phyloP scores from a whole-genome alignment of 2,329 filamentous ascomycete species.

The Aspergillus felis region DNA sequence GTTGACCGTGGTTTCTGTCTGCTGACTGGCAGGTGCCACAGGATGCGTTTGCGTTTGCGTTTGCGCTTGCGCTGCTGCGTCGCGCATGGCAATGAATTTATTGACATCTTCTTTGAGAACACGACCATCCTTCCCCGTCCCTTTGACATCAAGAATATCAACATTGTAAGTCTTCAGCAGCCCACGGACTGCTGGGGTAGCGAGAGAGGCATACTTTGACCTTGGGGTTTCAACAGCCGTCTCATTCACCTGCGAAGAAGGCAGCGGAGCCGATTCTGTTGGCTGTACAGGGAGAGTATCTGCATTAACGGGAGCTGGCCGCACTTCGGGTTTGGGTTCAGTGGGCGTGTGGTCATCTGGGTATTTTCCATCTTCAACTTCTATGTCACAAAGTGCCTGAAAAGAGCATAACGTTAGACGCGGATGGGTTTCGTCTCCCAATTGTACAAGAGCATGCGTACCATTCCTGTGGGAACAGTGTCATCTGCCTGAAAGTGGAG shows the following conservation, averaged over 20 bases:
- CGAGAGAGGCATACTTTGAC: conserved; percentile 69
- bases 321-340: conserved; percentile 22
- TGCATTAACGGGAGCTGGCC: conserved; percentile 13
- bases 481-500: conserved; percentile 93
- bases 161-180: conserved; percentile 75
- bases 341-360: conserved; percentile 50
- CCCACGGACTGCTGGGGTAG: conserved; percentile 89
- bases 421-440: no score
- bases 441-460: conserved; percentile 20
- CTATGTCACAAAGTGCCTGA: conserved; percentile 86
- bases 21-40: conserved; percentile 41
- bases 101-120: conserved; percentile 91
- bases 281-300: conserved; percentile 16
- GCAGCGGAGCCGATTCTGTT: conserved; percentile 1
- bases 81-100: conserved; percentile 58
- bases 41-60: conserved; percentile 18
- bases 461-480: conserved; percentile 86
- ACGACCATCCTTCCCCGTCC: conserved; percentile 85
- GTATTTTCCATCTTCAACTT: conserved; percentile 75
- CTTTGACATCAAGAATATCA: conserved; percentile 71
- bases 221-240: conserved; percentile 11
- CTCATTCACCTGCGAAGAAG: conserved; percentile 6
- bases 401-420: conserved; percentile 8
- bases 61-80: conserved; percentile 31
- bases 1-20: conserved; percentile 64